Conservation (phyloP, 2,329 filamentous ascomycete species). For the Davidsoniella australis region DNA sequence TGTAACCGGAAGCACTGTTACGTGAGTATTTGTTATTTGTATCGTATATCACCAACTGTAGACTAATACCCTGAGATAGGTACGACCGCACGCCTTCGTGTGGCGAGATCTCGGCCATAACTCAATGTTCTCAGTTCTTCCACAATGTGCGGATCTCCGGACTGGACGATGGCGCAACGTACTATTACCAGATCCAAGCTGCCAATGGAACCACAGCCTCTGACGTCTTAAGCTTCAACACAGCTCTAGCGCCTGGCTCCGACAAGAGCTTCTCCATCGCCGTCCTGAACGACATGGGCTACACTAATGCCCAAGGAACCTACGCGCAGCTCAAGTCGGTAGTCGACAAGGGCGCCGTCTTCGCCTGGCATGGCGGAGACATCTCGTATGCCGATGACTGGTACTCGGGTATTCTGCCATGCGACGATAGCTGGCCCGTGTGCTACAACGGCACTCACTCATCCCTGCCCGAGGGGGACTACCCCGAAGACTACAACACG, state of each 20-base stretch:
- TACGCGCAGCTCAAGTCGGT: slow-evolving; percentile 25
- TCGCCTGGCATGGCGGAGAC: slow-evolving; percentile 36
- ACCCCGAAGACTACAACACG: slow-evolving; percentile 23
- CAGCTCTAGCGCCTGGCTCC: slow-evolving; percentile 27
- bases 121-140: slow-evolving; percentile 34
- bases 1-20: slow-evolving; percentile 24
- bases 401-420: slow-evolving; percentile 33
- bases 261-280: slow-evolving; percentile 25
- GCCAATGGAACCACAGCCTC: slow-evolving; percentile 33
- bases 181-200: slow-evolving; percentile 32
- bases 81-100: slow-evolving; percentile 35
- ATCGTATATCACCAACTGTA: neutral
- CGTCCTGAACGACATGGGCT: slow-evolving; percentile 36
- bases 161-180: slow-evolving; percentile 27
- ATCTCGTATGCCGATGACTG: slow-evolving; percentile 33
- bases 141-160: slow-evolving; percentile 29
- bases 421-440: slow-evolving; percentile 28
- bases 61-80: slow-evolving; percentile 15
- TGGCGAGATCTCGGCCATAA: slow-evolving; percentile 24
- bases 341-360: slow-evolving; percentile 27
- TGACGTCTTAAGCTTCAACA: slow-evolving; percentile 28
- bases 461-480: slow-evolving; percentile 22
- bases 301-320: slow-evolving; percentile 33
- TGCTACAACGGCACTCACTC: slow-evolving; percentile 33
- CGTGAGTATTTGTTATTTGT: slow-evolving; percentile 18